Conservation (phyloP, 257 asterid species). For the Nicotiana attenuata region DNA sequence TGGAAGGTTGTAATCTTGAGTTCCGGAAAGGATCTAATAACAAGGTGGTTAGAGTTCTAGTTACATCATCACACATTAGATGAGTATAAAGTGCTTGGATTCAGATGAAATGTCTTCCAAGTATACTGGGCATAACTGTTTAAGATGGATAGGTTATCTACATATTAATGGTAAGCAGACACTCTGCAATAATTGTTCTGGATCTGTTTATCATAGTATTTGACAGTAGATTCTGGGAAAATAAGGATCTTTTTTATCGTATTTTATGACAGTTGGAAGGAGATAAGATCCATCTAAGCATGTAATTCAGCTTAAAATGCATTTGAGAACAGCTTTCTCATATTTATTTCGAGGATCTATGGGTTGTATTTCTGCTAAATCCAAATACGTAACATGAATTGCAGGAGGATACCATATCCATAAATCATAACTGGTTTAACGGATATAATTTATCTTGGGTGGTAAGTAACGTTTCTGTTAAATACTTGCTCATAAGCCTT, state of each 20-base stretch:
- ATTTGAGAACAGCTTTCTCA: neutral
- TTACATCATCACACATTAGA: neutral
- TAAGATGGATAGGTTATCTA: neutral
- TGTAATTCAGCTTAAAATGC: neutral
- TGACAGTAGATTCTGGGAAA: neutral
- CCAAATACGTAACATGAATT: conserved; percentile 16
- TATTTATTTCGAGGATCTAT: neutral
- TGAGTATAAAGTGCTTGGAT: neutral
- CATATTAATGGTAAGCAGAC: neutral
- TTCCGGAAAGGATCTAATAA: neutral
- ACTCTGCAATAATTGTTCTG: neutral
- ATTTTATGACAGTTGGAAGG: neutral
- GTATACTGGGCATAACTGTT: neutral
- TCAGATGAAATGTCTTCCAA: neutral
- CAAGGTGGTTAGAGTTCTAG: neutral
- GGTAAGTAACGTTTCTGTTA: conserved; percentile 41
- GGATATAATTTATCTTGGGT: conserved; percentile 70
- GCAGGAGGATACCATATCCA: conserved; percentile 93
- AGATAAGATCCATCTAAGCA: neutral
- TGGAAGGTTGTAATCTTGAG: neutral
- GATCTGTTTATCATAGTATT: neutral
- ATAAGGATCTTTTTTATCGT: neutral
- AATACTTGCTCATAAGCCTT: neutral
- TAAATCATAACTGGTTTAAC: conserved; percentile 98
- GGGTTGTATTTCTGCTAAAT: conserved; percentile 6